Evolutionary conservation across 345 rosid genomes (phyloP), one percentile per base, ranked within the genome.

Genomic region (Tarenaya hassleriana): DNA sequence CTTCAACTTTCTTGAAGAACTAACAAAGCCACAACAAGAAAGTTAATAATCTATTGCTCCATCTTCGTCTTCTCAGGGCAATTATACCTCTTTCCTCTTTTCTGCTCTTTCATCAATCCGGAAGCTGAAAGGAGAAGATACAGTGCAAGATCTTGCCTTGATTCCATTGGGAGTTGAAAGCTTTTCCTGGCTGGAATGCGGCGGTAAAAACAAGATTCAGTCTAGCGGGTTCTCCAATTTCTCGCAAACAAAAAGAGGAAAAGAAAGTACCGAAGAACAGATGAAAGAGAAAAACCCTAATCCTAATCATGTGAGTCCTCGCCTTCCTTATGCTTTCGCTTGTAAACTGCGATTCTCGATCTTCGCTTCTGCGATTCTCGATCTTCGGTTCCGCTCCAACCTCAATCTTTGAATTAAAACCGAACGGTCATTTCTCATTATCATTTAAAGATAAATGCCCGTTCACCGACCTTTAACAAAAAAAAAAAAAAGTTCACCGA

Each of bases 81-180:
- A 16, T 49, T 69, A 47, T 77, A 71, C 96, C 98, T 85, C 95
- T 69, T 70, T 92, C 68, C 91, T 72, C 78, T 69, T 88, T 48
- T 73, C 76, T 8, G 86, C 96, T 58, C 96, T 74, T 73, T 88
- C 95, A 58, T 74, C 97, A 27, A 88, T 83, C 66, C 82, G 79
- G 71, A 88, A 80, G 68, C 74, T 72, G 69, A 85, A 92, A 18
- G 91, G 85, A 42, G 69, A 61, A 27, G 77, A 71, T 21, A 68
- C 43, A 61, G 64, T 66, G 47, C 77, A 47, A 31, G 84, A 57
- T 47, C 39, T 71, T 56, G 62, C 42, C 71, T 69, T 83, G 72
- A 65, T 61, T 68, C 62, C 71, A 51, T 56, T 66, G 18, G 67
- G 41, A 46, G 8, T 77, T 16, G 76, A 48, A 72, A 75, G 46